Percentiles rank a stretch among this genome's conserved stretches.
These are phyloP conservation scores for Anethum foeniculum DNA, from an alignment of 140 eudicot species.

Conservation along the genomic window DNA sequence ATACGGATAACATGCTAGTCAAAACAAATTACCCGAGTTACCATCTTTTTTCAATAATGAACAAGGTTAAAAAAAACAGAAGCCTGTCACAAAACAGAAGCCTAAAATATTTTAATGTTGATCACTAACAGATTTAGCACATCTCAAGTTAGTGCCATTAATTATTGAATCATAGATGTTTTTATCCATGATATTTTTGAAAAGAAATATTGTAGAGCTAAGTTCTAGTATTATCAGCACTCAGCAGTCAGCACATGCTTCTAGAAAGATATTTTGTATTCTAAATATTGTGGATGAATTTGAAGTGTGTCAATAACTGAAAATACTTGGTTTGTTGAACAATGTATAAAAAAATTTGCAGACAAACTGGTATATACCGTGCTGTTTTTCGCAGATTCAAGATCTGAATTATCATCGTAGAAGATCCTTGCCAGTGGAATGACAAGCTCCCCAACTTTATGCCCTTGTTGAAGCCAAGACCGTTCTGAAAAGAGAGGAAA, in stretches of 20 bases:
- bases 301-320: neutral
- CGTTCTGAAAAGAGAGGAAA: slow-evolving; percentile 41
- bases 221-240: neutral
- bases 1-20: slow-evolving; percentile 2
- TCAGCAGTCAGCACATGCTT: neutral
- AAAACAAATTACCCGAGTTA: neutral
- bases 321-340: neutral
- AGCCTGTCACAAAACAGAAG: too few species aligned
- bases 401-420: slow-evolving; percentile 38
- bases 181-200: neutral
- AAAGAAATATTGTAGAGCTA: neutral
- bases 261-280: neutral
- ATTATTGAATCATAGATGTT: neutral
- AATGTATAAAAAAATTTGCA: neutral
- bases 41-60: neutral
- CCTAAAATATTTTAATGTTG: neutral
- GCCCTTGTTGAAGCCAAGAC: slow-evolving; percentile 67
- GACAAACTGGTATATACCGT: slow-evolving; percentile 28
- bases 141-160: neutral
- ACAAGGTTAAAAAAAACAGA: neutral
- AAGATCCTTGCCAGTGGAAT: slow-evolving; percentile 83
- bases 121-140: neutral
- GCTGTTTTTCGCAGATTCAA: slow-evolving; percentile 44
- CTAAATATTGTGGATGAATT: neutral
- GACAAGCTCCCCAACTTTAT: slow-evolving; percentile 75